Conservation (phyloP, 306 rosid species). For the Cucurbita moschata region DNA sequence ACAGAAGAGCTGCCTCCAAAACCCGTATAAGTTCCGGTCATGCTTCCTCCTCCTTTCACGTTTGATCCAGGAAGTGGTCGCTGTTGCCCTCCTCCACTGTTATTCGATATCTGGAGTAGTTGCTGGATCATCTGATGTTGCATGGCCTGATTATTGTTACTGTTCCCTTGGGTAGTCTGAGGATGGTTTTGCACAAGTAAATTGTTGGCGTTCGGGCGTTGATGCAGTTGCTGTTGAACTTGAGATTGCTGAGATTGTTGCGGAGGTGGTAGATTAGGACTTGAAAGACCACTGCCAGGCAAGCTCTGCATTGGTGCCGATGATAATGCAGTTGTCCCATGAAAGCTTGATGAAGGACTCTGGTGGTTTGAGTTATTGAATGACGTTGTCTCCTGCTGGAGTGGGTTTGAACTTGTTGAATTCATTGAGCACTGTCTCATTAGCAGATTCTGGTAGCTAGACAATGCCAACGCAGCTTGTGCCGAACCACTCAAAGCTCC, state of each 20-base stretch:
- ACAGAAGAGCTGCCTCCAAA: conserved; percentile 40
- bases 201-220: conserved; percentile 45
- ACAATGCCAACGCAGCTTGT: conserved; percentile 59
- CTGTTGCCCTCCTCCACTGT: conserved; percentile 33
- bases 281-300: conserved; percentile 49
- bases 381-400: conserved; percentile 69
- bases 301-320: conserved; percentile 56
- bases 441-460: conserved; percentile 61
- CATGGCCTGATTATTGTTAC: conserved; percentile 38
- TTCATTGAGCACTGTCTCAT: conserved; percentile 67
- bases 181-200: conserved; percentile 41
- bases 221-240: conserved; percentile 31
- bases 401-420: conserved; percentile 44
- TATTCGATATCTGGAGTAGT: conserved; percentile 46
- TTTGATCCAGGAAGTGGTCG: conserved; percentile 40
- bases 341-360: conserved; percentile 62
- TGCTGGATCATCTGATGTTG: conserved; percentile 77
- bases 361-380: conserved; percentile 50
- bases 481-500: conserved; percentile 67
- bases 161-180: conserved; percentile 2
- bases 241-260: conserved; percentile 28
- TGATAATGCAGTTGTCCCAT: conserved; percentile 37
- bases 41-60: conserved; percentile 49
- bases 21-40: conserved; percentile 30
- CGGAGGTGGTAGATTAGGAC: conserved; percentile 36